Conservation (phyloP, 2,329 filamentous ascomycete species). For the Penicillium fuscoglaucum region DNA sequence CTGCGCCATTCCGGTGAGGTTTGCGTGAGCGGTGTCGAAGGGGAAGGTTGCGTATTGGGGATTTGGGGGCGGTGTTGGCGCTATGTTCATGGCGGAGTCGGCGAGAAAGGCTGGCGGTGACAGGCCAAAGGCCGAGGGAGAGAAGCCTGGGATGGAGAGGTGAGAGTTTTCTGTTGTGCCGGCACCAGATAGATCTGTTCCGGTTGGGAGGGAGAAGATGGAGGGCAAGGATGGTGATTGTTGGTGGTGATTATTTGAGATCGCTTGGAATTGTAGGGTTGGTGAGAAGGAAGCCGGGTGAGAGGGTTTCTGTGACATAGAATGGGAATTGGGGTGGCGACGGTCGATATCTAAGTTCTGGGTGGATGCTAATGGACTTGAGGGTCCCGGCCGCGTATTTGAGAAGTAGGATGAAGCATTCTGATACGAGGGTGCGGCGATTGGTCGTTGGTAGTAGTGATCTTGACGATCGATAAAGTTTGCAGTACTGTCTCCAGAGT, state of each 20-base stretch:
- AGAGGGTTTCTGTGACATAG: conserved; percentile 3
- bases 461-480: conserved; percentile 22
- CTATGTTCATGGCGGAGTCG: conserved; percentile 29
- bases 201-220: conserved; percentile 14
- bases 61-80: conserved; percentile 32
- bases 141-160: conserved; percentile 40
- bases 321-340: conserved; percentile 9
- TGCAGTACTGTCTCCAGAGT: conserved; percentile 2
- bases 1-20: conserved; percentile 7
- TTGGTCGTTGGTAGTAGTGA: conserved; percentile 22
- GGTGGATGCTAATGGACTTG: conserved; percentile 5
- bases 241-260: conserved; percentile 13
- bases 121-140: conserved; percentile 37
- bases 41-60: conserved; percentile 43
- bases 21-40: conserved; percentile 32
- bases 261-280: conserved; percentile 16
- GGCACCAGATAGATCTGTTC: conserved; percentile 8
- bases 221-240: conserved; percentile 17
- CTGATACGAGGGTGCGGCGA: conserved; percentile 17
- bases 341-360: conserved; percentile 16
- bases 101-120: conserved; percentile 38
- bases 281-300: conserved; percentile 13
- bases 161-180: conserved; percentile 16
- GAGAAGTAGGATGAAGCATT: conserved; percentile 17
- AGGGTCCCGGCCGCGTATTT: conserved; percentile 9